phyloP scores from a whole-genome alignment of 768 basidiomycete species.

The Suillus sp. region DNA sequence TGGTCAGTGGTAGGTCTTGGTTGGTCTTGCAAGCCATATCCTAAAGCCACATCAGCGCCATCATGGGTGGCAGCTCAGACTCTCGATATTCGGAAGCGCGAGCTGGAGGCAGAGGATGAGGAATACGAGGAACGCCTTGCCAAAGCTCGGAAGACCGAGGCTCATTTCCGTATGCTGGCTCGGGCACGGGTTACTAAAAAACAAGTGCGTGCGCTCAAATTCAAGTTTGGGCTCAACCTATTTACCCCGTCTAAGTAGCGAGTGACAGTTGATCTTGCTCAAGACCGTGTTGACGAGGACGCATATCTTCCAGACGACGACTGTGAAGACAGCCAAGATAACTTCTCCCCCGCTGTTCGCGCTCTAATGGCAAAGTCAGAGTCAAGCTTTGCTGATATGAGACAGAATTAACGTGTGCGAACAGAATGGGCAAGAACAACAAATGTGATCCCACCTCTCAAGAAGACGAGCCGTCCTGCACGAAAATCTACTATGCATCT shows the following conservation, averaged over 20 bases:
- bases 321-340: constrained; percentile 41
- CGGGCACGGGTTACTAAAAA: constrained; percentile 62
- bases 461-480: constrained; percentile 58
- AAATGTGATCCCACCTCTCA: constrained; percentile 18
- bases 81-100: constrained; percentile 58
- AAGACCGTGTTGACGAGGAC: constrained; percentile 56
- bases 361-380: constrained; percentile 79
- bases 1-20: constrained; percentile 22
- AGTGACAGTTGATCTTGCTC: constrained; percentile 13
- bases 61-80: constrained; percentile 82
- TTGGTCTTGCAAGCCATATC: background rate
- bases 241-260: constrained; percentile 23
- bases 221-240: constrained; percentile 7
- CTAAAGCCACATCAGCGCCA: constrained; percentile 42
- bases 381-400: constrained; percentile 12
- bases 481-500: constrained; percentile 92
- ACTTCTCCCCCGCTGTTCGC: constrained; percentile 76
- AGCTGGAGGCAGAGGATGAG: constrained; percentile 66
- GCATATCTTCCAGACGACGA: constrained; percentile 69
- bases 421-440: constrained; percentile 20
- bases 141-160: constrained; percentile 65
- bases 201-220: constrained; percentile 43
- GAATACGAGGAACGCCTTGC: constrained; percentile 64
- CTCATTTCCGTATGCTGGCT: constrained; percentile 51
- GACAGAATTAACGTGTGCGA: constrained; percentile 11